A percentile compares a stretch with the other conserved stretches of the same genome.
These are phyloP conservation scores for Fusarium cicatricum DNA, from an alignment of 2,329 filamentous ascomycete genomes.

Conservation along the genomic window DNA sequence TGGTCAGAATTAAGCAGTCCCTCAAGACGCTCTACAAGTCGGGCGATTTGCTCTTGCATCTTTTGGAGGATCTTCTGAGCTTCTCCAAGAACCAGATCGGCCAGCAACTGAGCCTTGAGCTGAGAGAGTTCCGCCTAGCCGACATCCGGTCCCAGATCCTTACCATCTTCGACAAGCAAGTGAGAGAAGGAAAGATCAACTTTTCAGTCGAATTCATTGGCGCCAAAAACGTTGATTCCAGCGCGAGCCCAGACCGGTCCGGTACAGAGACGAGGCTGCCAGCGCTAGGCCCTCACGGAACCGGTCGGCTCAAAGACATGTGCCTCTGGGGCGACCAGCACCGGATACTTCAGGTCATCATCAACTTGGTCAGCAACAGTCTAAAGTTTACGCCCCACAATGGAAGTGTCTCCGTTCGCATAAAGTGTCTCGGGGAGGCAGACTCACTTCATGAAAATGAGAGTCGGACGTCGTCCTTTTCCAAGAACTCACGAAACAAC, in stretches of 20 bases:
- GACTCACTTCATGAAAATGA: conserved; percentile 53
- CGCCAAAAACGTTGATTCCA: conserved; percentile 35
- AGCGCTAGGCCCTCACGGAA: conserved; percentile 69
- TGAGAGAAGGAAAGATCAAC: conserved; percentile 78
- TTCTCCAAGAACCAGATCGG: conserved; percentile 97
- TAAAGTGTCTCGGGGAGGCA: conserved; percentile 74
- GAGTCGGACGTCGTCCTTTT: conserved; percentile 63
- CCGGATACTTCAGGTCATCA: conserved; percentile 89
- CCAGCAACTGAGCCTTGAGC: conserved; percentile 81
- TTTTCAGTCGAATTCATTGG: conserved; percentile 76
- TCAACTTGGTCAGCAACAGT: conserved; percentile 91
- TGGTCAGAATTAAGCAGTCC: conserved; percentile 79
- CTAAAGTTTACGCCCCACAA: conserved; percentile 86
- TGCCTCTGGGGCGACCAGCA: conserved; percentile 93
- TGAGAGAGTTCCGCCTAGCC: conserved; percentile 84
- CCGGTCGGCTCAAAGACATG: conserved; percentile 81
- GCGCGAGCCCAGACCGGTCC: conserved; percentile 45
- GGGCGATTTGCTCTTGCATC: conserved; percentile 79
- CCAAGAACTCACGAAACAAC: conserved; percentile 55
- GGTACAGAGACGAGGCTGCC: conserved; percentile 55
- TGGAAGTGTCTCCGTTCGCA: conserved; percentile 78
- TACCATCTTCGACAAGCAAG: conserved; percentile 91
- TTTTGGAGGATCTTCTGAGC: conserved; percentile 87
- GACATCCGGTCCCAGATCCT: conserved; percentile 84
- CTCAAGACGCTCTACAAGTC: conserved; percentile 83